Base-by-base conservation (phyloP, 148 eudicot genomes). In the Camellia japonica region DNA sequence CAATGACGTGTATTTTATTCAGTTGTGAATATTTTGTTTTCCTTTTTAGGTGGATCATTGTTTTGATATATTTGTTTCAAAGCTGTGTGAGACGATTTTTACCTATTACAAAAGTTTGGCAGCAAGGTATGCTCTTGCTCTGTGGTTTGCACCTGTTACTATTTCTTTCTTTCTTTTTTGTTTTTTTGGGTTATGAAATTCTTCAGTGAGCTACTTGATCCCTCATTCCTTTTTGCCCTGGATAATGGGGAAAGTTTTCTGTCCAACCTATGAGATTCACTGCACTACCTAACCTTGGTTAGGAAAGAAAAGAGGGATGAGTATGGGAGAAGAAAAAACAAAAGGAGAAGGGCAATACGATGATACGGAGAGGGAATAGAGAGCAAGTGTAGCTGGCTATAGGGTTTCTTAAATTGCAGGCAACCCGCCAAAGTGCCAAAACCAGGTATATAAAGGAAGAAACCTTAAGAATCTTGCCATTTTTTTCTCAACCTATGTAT, bases 61-160 rank as follows among this genome's bases (percentile, higher is more conserved):
- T 86, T 96, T 92, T 85, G 99, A 96, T 85, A 83, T 92, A 86
- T 92, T 96, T 85, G 92, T 96, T 72, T 86, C 90, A 49, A 94
- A 89, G 84, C 84, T 94, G 73, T 90, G 93, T 72, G 98, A 93
- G 70, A 73, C 85, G 52, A 87, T 94, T 66, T 96, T 93, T 84
- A 94, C 98, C 59, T 87, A 93, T 87, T 96, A 88, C 92, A 96
- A 96, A 85, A 92, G 98, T 86, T 89, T 93, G 98, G 97, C 98
- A 75, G 89, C 99, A 8, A 93, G 99, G 99, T 96, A 89, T 59
- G 52, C 16, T 42, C 18, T 70, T 38, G 71, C 67, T 65, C 56
- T 61, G 70, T 79, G 20, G 30, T 71, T 62, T 75, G 7, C 15
- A 43, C 41, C 47, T 71, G 43, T 47, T 58, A 30, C 5, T 19